These are phyloP conservation scores for Mycosarcoma mackinlayi DNA, from an alignment of 1,284 basidiomycete species.

Conservation along the genomic window DNA sequence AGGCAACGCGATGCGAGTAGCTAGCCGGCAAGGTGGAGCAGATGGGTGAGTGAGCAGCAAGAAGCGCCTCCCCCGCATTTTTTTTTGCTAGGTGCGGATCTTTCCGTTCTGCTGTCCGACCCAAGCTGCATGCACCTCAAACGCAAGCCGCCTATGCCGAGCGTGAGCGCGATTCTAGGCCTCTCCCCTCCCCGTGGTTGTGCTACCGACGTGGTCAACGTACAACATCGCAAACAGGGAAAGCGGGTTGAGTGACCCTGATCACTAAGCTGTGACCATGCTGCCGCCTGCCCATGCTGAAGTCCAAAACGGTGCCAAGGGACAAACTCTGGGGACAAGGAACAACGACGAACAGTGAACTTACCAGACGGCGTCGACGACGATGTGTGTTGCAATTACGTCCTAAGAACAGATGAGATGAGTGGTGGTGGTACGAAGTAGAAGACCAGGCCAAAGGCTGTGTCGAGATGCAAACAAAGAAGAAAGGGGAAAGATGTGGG, in stretches of 20 bases:
- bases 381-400: not conserved
- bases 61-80: constrained; percentile 13
- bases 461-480: constrained; percentile 1
- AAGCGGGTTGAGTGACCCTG: no score
- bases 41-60: not conserved
- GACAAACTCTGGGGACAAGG: not conserved
- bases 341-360: not conserved
- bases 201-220: no score
- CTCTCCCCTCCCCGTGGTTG: no score
- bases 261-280: no score
- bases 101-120: constrained; percentile 8
- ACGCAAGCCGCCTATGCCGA: constrained; percentile 8
- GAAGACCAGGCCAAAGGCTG: constrained; percentile 3
- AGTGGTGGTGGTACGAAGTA: constrained; percentile 18
- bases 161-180: no score
- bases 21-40: constrained; percentile 1
- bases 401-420: not conserved
- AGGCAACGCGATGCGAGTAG: not conserved
- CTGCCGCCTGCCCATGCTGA: no score
- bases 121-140: not conserved
- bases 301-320: no score
- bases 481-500: constrained; percentile 11
- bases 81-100: constrained; percentile 1
- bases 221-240: not conserved
- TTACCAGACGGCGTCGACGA: constrained; percentile 3